Base-by-base conservation (phyloP, 768 basidiomycete species). In the Brasilioporus rufonigricans region DNA sequence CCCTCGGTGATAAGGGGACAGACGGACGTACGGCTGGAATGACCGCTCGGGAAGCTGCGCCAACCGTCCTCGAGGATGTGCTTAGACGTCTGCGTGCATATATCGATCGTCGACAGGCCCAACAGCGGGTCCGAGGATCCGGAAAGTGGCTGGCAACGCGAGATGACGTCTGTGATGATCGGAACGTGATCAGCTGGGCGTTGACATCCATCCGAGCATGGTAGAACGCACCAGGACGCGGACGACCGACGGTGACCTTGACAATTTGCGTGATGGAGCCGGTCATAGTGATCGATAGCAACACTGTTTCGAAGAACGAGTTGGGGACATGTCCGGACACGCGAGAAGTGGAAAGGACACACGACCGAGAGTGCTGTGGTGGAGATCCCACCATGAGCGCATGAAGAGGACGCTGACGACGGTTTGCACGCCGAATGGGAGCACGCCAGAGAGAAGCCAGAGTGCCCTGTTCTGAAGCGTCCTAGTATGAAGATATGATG, bases 1-100 rank as follows among this genome's bases (percentile, higher is more conserved):
- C 14, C 35, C 16, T 11, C 35, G 9, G 35, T 7, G 14, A 14
- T 7, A 14, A 36, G 16, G 35, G 11, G 11, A 12, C 35, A 36
- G 35, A 36, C 35, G 41, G 41, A 73, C 87, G 52, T 72, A 94
- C 93, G 57, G 63, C 91, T 93, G 4, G 91, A 86, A 70, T 96
- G 94, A 1, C 95, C 95, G 36, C 89, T 92, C 5, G 88, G 89
- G 71, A 98, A 97, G 65, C 92, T 93, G 54, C 89, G 81, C 75
- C 91, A 98, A 1, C 94, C 94, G 67, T 96, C 89, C 26, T 80
- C 76, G 47, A 93, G 69, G 16, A 85, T 76, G 14, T 63, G 56
- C 19, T 68, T 65, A 50, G 87, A 75, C 10, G 82, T 76, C 64
- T 87, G 87, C 0, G 91, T 91, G 71, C 96, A 99, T 51, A 95